Conservation (phyloP, 176 grass and related monocot species). For the Lolium perenne region DNA sequence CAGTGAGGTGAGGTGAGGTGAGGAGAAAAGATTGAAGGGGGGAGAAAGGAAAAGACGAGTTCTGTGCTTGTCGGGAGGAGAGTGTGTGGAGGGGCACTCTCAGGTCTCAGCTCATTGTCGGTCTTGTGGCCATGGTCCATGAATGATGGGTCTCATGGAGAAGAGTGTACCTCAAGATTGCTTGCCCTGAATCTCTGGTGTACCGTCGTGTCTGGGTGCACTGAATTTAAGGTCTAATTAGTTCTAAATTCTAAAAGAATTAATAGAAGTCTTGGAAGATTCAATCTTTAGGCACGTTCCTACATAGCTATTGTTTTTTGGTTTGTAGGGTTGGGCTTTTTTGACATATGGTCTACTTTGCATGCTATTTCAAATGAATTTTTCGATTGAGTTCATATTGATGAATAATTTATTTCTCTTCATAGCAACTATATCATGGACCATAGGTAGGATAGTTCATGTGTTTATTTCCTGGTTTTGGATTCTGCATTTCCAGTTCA, state of each 20-base stretch:
- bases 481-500: neutral
- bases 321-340: neutral
- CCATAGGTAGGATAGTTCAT: neutral
- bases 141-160: slow-evolving; percentile 35
- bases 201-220: neutral
- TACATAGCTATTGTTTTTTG: neutral
- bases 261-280: neutral
- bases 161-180: slow-evolving; percentile 39
- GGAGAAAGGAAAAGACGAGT: slow-evolving; percentile 45
- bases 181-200: slow-evolving; percentile 19
- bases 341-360: too few species aligned
- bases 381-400: too few species aligned
- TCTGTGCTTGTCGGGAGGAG: slow-evolving; percentile 41
- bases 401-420: neutral
- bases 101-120: slow-evolving; percentile 5
- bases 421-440: neutral
- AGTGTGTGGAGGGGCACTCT: neutral
- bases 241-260: neutral
- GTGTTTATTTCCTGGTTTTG: neutral
- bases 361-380: neutral
- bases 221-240: neutral
- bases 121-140: slow-evolving; percentile 42
- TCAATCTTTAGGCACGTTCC: neutral
- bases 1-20: slow-evolving; percentile 28
- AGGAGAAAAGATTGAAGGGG: slow-evolving; percentile 33